Conservation (phyloP, 1,284 basidiomycete genomes). For the Boletus mariae region DNA sequence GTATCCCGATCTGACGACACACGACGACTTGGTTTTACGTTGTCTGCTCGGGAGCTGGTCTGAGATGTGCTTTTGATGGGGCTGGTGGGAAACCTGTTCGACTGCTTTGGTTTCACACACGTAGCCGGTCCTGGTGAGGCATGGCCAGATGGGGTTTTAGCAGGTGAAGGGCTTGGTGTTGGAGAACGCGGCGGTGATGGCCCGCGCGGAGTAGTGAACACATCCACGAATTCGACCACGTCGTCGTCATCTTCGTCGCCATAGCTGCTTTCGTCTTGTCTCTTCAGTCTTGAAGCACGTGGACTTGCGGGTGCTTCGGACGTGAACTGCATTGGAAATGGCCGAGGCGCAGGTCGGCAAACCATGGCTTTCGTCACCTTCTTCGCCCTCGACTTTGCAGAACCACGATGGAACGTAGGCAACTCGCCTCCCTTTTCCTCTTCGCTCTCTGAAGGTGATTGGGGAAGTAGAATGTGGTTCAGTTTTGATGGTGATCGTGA, state of each 20-base stretch:
- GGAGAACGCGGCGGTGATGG: constrained; percentile 25
- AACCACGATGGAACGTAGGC: constrained; percentile 19
- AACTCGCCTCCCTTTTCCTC: constrained; percentile 14
- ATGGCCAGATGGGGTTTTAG: not conserved
- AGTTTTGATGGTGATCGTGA: constrained; percentile 19
- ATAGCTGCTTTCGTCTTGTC: not conserved
- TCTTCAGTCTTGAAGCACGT: not conserved
- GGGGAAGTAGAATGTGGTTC: constrained; percentile 8
- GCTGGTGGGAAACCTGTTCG: constrained; percentile 5
- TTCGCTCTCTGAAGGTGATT: constrained; percentile 5
- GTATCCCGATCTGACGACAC: constrained; percentile 8
- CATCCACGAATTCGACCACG: constrained; percentile 18
- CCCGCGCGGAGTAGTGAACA: constrained; percentile 21
- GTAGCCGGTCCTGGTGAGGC: not conserved
- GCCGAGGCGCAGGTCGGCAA: constrained; percentile 10
- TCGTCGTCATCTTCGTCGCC: not conserved
- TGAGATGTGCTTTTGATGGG: constrained; percentile 6
- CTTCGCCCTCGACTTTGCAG: constrained; percentile 1
- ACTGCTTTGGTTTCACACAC: not conserved
- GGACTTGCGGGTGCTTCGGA: constrained; percentile 1
- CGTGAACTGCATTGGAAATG: constrained; percentile 28
- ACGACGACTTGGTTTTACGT: constrained; percentile 4
- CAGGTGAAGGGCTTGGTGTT: constrained; percentile 17
- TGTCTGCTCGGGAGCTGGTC: not conserved
- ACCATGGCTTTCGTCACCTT: not conserved